phyloP scores from a whole-genome alignment of 2,329 filamentous ascomycete species.

The Ophiostoma himal-ulmi region DNA sequence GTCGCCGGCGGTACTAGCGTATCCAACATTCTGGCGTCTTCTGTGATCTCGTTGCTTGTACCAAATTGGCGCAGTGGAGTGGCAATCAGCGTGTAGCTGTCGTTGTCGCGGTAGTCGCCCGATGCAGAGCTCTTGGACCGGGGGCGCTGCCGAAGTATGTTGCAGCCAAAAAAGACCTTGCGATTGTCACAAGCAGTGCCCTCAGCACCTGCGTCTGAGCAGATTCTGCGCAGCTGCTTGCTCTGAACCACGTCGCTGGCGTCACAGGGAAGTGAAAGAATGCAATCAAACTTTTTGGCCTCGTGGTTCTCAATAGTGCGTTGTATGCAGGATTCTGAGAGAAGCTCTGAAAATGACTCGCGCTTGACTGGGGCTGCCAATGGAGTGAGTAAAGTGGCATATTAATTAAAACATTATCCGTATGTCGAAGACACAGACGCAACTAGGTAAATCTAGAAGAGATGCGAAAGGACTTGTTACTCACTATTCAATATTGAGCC shows the following conservation, averaged over 20 bases:
- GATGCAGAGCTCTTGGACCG: slow-evolving; percentile 27
- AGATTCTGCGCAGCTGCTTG: slow-evolving; percentile 20
- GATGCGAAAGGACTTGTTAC: neutral
- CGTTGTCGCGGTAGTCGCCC: slow-evolving; percentile 30
- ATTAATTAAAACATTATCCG: neutral
- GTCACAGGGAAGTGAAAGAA: slow-evolving; percentile 38
- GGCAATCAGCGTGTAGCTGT: slow-evolving; percentile 45
- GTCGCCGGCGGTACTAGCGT: slow-evolving; percentile 16
- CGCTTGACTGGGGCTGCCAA: slow-evolving; percentile 10
- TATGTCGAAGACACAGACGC: neutral
- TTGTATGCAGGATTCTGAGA: slow-evolving; percentile 14
- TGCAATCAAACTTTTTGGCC: slow-evolving; percentile 47
- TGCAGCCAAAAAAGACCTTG: slow-evolving; percentile 47
- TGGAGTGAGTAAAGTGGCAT: neutral
- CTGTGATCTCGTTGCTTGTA: too few species aligned
- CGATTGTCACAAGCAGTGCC: slow-evolving; percentile 22
- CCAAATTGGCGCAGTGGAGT: slow-evolving; percentile 36
- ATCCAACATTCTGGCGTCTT: slow-evolving; percentile 21
- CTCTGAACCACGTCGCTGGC: slow-evolving; percentile 4
- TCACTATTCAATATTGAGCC: slow-evolving; percentile 12
- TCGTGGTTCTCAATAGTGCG: slow-evolving; percentile 34
- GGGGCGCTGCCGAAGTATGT: slow-evolving; percentile 41
- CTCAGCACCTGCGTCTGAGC: slow-evolving; percentile 17
- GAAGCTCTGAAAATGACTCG: slow-evolving; percentile 17
- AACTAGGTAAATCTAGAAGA: neutral